Percentiles rank a stretch among this genome's conserved stretches.
Evolutionary conservation across 495 filamentous ascomycete species (phyloP).

Genomic region (Parmelia sp.): DNA sequence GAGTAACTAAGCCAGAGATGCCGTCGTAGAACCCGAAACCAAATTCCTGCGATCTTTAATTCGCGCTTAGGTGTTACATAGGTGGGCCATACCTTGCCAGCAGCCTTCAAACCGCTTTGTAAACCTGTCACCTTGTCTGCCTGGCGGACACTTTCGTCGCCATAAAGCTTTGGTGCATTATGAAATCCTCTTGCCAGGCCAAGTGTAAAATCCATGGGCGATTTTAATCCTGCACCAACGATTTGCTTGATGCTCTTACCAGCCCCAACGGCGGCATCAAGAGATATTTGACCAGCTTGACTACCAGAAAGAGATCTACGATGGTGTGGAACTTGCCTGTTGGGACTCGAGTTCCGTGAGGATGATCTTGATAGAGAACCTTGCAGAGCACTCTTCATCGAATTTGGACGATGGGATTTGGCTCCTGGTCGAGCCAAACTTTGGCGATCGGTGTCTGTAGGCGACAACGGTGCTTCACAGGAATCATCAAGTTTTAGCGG

Average conservation of each 20-base stretch:
- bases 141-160: conserved; percentile 64
- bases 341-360: conserved; percentile 18
- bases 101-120: conserved; percentile 58
- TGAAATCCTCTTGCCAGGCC: conserved; percentile 78
- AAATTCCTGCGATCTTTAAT: conserved; percentile 45
- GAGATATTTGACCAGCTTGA: conserved; percentile 29
- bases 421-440: background rate
- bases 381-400: conserved; percentile 13
- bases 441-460: background rate
- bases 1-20: conserved; percentile 64
- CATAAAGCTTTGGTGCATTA: conserved; percentile 73
- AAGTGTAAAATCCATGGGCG: conserved; percentile 74
- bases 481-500: background rate
- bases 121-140: conserved; percentile 65
- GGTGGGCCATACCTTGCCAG: conserved; percentile 42
- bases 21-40: conserved; percentile 63
- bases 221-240: conserved; percentile 61
- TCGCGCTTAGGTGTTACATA: background rate
- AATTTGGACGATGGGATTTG: conserved; percentile 4
- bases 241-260: conserved; percentile 62
- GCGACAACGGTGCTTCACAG: conserved; percentile 4
- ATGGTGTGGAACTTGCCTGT: conserved; percentile 7
- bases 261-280: conserved; percentile 54
- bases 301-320: conserved; percentile 19
- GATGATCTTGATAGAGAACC: conserved; percentile 14